Evolutionary conservation across 108 stramenopile genomes (phyloP).

Genomic region (Skeletonema costatum): DNA sequence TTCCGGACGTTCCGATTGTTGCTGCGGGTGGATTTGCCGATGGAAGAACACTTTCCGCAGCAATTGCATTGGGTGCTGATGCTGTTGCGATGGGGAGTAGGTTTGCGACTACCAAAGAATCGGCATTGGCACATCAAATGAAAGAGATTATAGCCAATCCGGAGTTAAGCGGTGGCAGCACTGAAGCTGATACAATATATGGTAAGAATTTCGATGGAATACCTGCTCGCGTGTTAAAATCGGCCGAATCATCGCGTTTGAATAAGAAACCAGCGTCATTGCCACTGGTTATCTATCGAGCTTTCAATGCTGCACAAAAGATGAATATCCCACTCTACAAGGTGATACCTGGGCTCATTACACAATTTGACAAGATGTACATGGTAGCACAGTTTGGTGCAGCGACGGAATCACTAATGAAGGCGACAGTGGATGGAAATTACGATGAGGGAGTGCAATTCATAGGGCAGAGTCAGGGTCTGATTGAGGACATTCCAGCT

Average conservation of each 20-base stretch:
- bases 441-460: slow-evolving; percentile 81
- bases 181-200: slow-evolving; percentile 79
- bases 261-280: slow-evolving; percentile 60
- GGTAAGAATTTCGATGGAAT: slow-evolving; percentile 91
- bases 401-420: slow-evolving; percentile 75
- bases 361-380: slow-evolving; percentile 85
- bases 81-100: slow-evolving; percentile 90
- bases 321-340: slow-evolving; percentile 84
- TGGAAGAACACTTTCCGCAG: slow-evolving; percentile 82
- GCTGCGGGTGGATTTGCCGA: slow-evolving; percentile 94
- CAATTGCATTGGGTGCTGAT: slow-evolving; percentile 85
- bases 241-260: slow-evolving; percentile 48
- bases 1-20: slow-evolving; percentile 82
- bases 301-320: slow-evolving; percentile 67
- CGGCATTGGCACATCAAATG: slow-evolving; percentile 63
- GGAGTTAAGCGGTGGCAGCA: slow-evolving; percentile 18
- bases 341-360: slow-evolving; percentile 78
- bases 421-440: slow-evolving; percentile 82
- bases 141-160: slow-evolving; percentile 66
- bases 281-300: slow-evolving; percentile 64
- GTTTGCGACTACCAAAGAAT: slow-evolving; percentile 79
- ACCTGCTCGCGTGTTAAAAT: slow-evolving; percentile 79
- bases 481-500: slow-evolving; percentile 78
- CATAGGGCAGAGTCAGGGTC: slow-evolving; percentile 81
- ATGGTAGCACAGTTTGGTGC: slow-evolving; percentile 86